Evolutionary conservation across 495 filamentous ascomycete genomes (phyloP), one percentile per base, ranked within the genome.

Genomic region (Podospora anserina): DNA sequence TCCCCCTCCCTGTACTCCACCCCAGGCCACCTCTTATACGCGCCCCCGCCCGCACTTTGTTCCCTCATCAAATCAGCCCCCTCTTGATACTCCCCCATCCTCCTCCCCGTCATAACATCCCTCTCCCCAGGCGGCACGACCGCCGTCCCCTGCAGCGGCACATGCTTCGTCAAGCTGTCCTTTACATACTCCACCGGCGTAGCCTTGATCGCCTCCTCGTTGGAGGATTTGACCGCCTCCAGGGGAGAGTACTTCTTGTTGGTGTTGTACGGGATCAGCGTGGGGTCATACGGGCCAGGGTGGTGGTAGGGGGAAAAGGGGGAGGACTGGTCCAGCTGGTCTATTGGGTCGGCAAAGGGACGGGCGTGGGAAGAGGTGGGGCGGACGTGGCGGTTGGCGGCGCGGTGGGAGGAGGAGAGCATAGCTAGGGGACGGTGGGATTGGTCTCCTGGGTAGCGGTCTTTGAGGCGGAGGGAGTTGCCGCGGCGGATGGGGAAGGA

Each of bases 271-370:
- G 91, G 85, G 5, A 88, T 78, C 59, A 91, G 83, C 4, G 91
- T 90, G 0, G 95, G 92, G 76, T 99, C 95, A 70, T 91, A 99
- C 0, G 95, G 95, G 0, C 95, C 95, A 66, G 91, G 91, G 71
- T 99, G 95, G 76, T 99, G 95, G 73, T 96, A 98, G 2, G 82
- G 78, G 3, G 82, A 83, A 7, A 71, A 16, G 2, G 88, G 79
- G 7, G 76, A 73, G 1, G 81, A 77, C 63, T 82, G 79, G 71
- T 97, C 95, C 0, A 99, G 85, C 3, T 83, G 76, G 78, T 99
- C 95, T 70, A 99, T 93, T 15, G 83, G 82, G 74, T 99, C 95
- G 18, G 91, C 88, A 13, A 89, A 81, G 63, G 87, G 86, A 63
- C 84, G 87, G 69, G 86, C 87, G 7, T 86, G 75, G 39, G 39